Conservation (phyloP, 1,139 yeast species). For the Blastobotrys indianensis region DNA sequence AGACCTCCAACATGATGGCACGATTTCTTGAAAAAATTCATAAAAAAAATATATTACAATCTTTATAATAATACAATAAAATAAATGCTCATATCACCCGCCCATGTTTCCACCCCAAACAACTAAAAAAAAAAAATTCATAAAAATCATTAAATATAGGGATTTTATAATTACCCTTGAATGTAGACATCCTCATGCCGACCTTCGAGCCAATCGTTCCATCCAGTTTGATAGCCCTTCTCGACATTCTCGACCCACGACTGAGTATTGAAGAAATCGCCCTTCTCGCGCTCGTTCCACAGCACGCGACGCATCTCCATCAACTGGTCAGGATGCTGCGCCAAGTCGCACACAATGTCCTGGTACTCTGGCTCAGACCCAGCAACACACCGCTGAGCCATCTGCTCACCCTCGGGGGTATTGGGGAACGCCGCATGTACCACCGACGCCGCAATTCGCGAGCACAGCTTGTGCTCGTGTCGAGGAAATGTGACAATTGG, state of each 20-base stretch:
- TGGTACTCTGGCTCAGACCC: slow-evolving; percentile 28
- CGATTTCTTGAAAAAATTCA: too few species aligned
- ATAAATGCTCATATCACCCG: too few species aligned
- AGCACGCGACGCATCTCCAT: slow-evolving; percentile 22
- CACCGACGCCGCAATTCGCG: slow-evolving; percentile 32
- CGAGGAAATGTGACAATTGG: slow-evolving; percentile 33
- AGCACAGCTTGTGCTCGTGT: slow-evolving; percentile 31
- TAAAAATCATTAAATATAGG: neutral
- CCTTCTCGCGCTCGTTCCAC: slow-evolving; percentile 25
- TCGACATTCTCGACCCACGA: slow-evolving; percentile 31
- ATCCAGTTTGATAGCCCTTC: slow-evolving; percentile 26
- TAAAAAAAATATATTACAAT: too few species aligned
- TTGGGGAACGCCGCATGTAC: slow-evolving; percentile 26
- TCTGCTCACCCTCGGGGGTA: slow-evolving; percentile 15
- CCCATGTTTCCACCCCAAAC: neutral
- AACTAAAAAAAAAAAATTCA: neutral
- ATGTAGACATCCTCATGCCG: slow-evolving; percentile 14
- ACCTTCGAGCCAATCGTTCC: slow-evolving; percentile 30
- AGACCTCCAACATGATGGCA: too few species aligned
- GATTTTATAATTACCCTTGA: neutral
- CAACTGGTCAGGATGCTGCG: slow-evolving; percentile 21
- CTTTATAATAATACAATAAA: too few species aligned
- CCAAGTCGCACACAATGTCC: slow-evolving; percentile 24
- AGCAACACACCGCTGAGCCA: slow-evolving; percentile 24
- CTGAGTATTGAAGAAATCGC: slow-evolving; percentile 29